Evolutionary conservation across 805 yeast species (phyloP), one percentile per base, ranked within the genome.

Genomic region (Debaryomyces prosopidis): DNA sequence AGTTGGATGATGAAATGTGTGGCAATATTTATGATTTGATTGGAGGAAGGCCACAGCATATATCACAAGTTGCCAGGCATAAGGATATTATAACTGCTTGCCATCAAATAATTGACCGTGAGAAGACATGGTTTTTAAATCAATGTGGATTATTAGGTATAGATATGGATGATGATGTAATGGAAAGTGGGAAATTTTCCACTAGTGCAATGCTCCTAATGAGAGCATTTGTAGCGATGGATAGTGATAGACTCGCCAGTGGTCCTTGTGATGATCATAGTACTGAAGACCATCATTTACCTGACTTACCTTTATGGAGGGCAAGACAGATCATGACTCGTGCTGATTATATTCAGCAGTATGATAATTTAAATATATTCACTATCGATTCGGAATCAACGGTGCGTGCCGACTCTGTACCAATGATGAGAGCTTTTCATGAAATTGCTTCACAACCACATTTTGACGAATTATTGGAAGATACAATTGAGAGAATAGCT

Each of bases 361-460:
- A 84, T 59, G 96, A 88, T 59, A 81, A 85, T 51, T 66, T 87
- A 52, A 88, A 88, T 60, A 79, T 88, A 20, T 88, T 88, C 63
- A 85, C 95, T 2, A 81, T 88, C 43, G 94, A 88, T 63, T 80
- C 88, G 0, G 76, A 79, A 46, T 81, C 89, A 0, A 70, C 78
- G 42, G 96, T 88, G 2, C 69, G 86, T 30, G 92, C 96, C 0
- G 96, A 88, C 60, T 82, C 89, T 7, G 85, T 86, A 2, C 91
- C 92, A 1, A 87, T 88, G 95, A 86, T 88, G 95, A 76, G 91
- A 53, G 95, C 92, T 4, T 88, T 88, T 60, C 80, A 86, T 47
- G 95, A 88, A 58, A 85, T 88, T 42, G 84, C 84, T 1, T 68
- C 79, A 2, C 82, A 80, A 63, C 86, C 88, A 0, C 87, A 85